Percentiles rank a stretch among this genome's conserved stretches.
Conservation (phyloP, 768 basidiomycete genomes). For the Mycena amicta region DNA sequence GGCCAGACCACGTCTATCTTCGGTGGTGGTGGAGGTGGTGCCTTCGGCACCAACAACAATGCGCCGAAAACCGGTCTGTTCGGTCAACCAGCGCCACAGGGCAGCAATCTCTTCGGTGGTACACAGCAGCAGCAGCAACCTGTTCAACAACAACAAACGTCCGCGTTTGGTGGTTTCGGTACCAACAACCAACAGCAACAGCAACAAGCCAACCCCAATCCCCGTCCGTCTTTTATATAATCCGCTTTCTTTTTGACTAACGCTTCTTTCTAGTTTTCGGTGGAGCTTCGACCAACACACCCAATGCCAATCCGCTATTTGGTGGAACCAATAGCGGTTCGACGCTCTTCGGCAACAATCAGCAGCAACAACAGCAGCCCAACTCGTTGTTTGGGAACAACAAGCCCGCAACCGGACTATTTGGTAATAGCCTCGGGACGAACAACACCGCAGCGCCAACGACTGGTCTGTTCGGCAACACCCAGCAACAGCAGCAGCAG, state of each 20-base stretch:
- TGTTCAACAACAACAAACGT: constrained; percentile 28
- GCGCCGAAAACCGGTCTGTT: constrained; percentile 51
- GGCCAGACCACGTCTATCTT: constrained; percentile 25
- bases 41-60: constrained; percentile 33
- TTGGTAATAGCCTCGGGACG: constrained; percentile 34
- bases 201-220: constrained; percentile 40
- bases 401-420: constrained; percentile 41
- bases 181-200: constrained; percentile 40
- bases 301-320: constrained; percentile 26
- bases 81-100: constrained; percentile 43
- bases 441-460: constrained; percentile 31
- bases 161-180: constrained; percentile 33
- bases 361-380: constrained; percentile 39
- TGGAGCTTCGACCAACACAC: constrained; percentile 7
- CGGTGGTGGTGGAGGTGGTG: constrained; percentile 24
- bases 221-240: constrained; percentile 31
- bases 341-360: constrained; percentile 34
- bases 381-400: constrained; percentile 34
- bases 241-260: constrained; percentile 5
- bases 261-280: constrained; percentile 36
- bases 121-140: constrained; percentile 38
- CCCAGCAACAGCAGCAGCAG: constrained; percentile 33
- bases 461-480: constrained; percentile 52
- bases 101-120: constrained; percentile 31
- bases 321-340: constrained; percentile 29